A percentile compares a stretch with the other conserved stretches of the same genome.
phyloP scores from a whole-genome alignment of 2,329 filamentous ascomycete genomes.

The Thermoascus crustaceus region DNA sequence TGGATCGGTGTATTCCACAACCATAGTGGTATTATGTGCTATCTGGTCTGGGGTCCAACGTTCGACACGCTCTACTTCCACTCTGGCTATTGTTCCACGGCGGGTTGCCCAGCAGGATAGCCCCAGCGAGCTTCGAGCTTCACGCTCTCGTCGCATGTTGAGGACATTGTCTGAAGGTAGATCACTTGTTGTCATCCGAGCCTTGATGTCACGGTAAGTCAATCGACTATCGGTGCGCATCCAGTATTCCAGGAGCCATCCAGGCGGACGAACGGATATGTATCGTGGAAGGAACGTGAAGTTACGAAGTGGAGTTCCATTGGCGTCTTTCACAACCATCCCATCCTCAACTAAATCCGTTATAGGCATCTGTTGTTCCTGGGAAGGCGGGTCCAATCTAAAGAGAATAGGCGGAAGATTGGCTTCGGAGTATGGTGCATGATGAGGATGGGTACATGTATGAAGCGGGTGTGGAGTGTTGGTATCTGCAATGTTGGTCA shows the following conservation, averaged over 20 bases:
- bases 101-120: slow-evolving; percentile 21
- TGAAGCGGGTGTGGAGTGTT: slow-evolving; percentile 10
- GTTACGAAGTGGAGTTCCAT: slow-evolving; percentile 13
- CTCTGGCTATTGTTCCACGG: slow-evolving; percentile 10
- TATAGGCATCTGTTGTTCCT: slow-evolving; percentile 3
- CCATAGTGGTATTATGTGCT: slow-evolving; percentile 20
- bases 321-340: slow-evolving; percentile 6
- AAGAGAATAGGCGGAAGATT: slow-evolving; percentile 19
- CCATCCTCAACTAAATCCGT: slow-evolving; percentile 12
- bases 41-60: slow-evolving; percentile 16
- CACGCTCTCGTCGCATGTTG: slow-evolving; percentile 20
- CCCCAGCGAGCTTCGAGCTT: slow-evolving; percentile 16
- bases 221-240: slow-evolving; percentile 19
- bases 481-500: slow-evolving; percentile 4
- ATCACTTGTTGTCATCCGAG: slow-evolving; percentile 16
- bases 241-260: slow-evolving; percentile 26
- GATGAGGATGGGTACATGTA: slow-evolving; percentile 18
- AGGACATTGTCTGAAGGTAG: slow-evolving; percentile 18
- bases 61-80: slow-evolving; percentile 21
- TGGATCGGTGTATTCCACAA: slow-evolving; percentile 14
- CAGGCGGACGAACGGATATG: slow-evolving; percentile 17
- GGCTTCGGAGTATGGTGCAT: slow-evolving; percentile 11
- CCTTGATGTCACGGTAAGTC: slow-evolving; percentile 21
- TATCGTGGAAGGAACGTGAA: slow-evolving; percentile 21
- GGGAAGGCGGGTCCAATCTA: slow-evolving; percentile 11